Conservation (phyloP, 2,329 filamentous ascomycete species). For the Coccinonectria pachysandricola region DNA sequence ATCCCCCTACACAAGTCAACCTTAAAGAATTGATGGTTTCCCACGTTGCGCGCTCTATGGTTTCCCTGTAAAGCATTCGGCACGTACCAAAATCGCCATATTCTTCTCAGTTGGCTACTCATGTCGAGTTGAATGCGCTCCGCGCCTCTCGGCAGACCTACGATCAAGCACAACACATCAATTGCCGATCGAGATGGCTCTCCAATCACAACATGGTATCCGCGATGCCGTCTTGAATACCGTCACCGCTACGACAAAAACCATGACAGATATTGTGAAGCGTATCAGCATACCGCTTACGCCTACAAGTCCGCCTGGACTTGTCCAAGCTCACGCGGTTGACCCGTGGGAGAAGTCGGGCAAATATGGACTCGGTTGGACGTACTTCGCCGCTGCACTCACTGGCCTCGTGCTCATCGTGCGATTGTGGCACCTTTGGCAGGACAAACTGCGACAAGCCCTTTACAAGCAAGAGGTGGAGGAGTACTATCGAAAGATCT, state of each 20-base stretch:
- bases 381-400: slow-evolving; percentile 73
- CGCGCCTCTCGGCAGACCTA: slow-evolving; percentile 22
- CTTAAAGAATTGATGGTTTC: too few species aligned
- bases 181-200: slow-evolving; percentile 31
- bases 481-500: slow-evolving; percentile 47
- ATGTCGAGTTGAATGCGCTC: slow-evolving; percentile 17
- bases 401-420: slow-evolving; percentile 56
- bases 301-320: slow-evolving; percentile 47
- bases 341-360: slow-evolving; percentile 76
- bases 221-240: slow-evolving; percentile 21
- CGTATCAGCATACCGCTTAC: slow-evolving; percentile 52
- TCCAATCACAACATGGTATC: slow-evolving; percentile 22
- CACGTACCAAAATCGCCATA: too few species aligned
- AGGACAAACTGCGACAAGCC: slow-evolving; percentile 84
- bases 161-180: too few species aligned
- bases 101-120: too few species aligned
- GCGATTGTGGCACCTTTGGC: slow-evolving; percentile 80
- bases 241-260: slow-evolving; percentile 23
- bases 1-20: too few species aligned
- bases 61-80: too few species aligned
- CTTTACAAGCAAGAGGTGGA: slow-evolving; percentile 76
- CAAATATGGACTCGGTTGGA: slow-evolving; percentile 81
- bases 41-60: too few species aligned
- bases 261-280: slow-evolving; percentile 33
- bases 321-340: slow-evolving; percentile 51